Evolutionary conservation across 2,329 filamentous ascomycete genomes (phyloP).

Genomic region (Volutella citrinella): DNA sequence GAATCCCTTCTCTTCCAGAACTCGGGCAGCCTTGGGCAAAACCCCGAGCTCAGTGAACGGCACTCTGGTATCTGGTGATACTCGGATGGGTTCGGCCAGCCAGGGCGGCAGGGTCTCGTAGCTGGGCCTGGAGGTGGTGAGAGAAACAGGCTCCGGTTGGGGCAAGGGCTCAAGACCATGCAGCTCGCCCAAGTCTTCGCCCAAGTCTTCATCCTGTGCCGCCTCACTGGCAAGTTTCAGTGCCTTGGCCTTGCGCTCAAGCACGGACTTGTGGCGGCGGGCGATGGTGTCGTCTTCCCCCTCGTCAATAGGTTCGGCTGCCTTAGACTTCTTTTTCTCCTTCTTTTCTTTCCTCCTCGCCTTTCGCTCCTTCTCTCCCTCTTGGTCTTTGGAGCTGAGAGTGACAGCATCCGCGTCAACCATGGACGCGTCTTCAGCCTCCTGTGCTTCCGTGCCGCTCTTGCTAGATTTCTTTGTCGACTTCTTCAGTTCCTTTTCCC

Average conservation of each 20-base stretch:
- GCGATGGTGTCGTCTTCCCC: slow-evolving; percentile 27
- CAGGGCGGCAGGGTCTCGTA: slow-evolving; percentile 79
- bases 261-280: slow-evolving; percentile 46
- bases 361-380: slow-evolving; percentile 12
- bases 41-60: slow-evolving; percentile 66
- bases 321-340: slow-evolving; percentile 30
- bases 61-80: slow-evolving; percentile 56
- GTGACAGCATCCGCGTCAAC: slow-evolving; percentile 12
- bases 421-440: slow-evolving; percentile 17
- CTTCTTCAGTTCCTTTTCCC: slow-evolving; percentile 14
- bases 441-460: slow-evolving; percentile 5
- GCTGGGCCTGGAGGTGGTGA: slow-evolving; percentile 57
- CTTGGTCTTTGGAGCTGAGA: slow-evolving; percentile 1
- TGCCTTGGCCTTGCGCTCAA: slow-evolving; percentile 56
- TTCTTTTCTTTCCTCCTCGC: slow-evolving; percentile 22
- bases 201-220: slow-evolving; percentile 30
- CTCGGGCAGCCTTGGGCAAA: slow-evolving; percentile 53
- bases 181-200: slow-evolving; percentile 41
- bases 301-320: slow-evolving; percentile 18
- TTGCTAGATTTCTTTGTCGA: slow-evolving; percentile 11
- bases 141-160: slow-evolving; percentile 64
- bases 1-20: slow-evolving; percentile 59
- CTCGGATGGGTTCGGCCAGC: slow-evolving; percentile 72
- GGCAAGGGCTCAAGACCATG: slow-evolving; percentile 80
- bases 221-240: slow-evolving; percentile 46